Evolutionary conservation across 768 basidiomycete species (phyloP), one percentile per base, ranked within the genome.

Genomic region (Epithele typhae): DNA sequence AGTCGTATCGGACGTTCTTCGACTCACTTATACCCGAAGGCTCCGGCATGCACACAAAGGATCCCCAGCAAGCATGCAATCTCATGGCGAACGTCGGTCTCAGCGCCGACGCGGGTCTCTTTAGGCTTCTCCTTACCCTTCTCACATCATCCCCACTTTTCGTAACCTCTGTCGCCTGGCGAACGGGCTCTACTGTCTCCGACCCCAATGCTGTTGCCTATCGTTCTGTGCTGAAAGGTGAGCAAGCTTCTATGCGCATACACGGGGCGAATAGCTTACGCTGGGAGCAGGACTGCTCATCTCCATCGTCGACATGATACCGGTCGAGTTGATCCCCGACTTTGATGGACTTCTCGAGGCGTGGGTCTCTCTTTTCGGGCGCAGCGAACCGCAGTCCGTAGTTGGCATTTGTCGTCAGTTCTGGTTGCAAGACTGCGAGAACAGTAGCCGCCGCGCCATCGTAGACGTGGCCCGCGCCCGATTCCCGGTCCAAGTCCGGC

Each of bases 161-260:
- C 52, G 87, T 89, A 14, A 84, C 86, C 10, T 70, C 84, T 6
- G 61, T 77, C 8, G 84, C 87, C 2, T 84, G 82, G 80, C 79
- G 74, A 45, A 74, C 74, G 6, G 84, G 77, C 2, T 87, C 86
- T 10, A 73, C 77, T 1, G 68, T 88, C 14, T 82, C 81, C 9
- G 84, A 87, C 55, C 80, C 84, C 1, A 92, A 93, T 57, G 79
- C 84, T 0, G 77, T 87, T 21, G 85, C 84, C 0, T 89, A 80
- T 59, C 79, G 91, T 25, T 87, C 88, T 5, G 83, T 92, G 12
- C 55, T 92, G 43, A 95, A 93, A 78, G 88, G 92, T 90, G 36
- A 25, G 71, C 60, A 9, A n/a, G 4, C 17, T 36, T 36, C 35
- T 19, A 3, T 35, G 14, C 17, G 17, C 11, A 30, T 45, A 36